These are phyloP conservation scores for Exophiala spinifera DNA, from an alignment of 2,329 filamentous ascomycete genomes.

Conservation along the genomic window DNA sequence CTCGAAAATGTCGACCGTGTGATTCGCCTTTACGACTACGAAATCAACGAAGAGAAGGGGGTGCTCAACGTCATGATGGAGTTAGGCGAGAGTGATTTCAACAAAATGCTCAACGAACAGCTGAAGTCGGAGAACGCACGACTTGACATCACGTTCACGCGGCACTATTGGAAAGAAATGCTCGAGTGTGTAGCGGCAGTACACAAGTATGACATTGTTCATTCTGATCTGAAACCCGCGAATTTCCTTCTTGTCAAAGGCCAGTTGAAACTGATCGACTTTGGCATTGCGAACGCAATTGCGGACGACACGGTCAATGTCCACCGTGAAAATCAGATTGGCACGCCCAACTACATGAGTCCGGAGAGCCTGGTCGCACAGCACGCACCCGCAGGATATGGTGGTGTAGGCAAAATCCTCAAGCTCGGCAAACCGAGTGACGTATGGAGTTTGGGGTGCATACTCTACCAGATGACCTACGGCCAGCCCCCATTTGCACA, in stretches of 20 bases:
- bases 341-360: conserved; percentile 98
- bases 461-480: conserved; percentile 97
- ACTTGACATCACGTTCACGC: conserved; percentile 85
- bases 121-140: conserved; percentile 68
- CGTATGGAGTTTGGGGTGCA: conserved; percentile 94
- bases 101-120: conserved; percentile 73
- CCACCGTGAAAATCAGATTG: conserved; percentile 90
- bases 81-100: conserved; percentile 89
- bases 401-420: conserved; percentile 66
- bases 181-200: conserved; percentile 89
- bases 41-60: conserved; percentile 89
- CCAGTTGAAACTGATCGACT: conserved; percentile 92
- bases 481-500: conserved; percentile 94
- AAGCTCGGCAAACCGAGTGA: conserved; percentile 95
- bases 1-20: conserved; percentile 83
- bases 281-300: conserved; percentile 96
- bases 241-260: conserved; percentile 95
- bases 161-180: conserved; percentile 99
- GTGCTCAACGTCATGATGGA: conserved; percentile 92
- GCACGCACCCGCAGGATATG: conserved; percentile 61
- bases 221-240: conserved; percentile 93
- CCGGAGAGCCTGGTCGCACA: conserved; percentile 87
- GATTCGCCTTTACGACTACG: conserved; percentile 85
- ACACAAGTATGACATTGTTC: conserved; percentile 86
- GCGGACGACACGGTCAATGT: conserved; percentile 97